Conservation (phyloP, 805 yeast genomes). For the Zygoascus flipseniorum region DNA sequence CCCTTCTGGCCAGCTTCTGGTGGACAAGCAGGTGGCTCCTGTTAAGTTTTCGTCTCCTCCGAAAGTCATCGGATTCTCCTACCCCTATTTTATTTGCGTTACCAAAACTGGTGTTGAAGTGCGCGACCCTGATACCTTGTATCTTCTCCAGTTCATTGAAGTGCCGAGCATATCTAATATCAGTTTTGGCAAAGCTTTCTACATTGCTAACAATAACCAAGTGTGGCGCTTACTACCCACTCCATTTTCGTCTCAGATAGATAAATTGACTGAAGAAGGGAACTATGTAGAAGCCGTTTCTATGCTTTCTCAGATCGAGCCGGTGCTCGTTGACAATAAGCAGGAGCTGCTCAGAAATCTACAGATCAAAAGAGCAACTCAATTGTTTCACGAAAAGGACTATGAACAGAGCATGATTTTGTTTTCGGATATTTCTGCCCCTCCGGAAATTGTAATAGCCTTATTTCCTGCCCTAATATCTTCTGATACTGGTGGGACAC, state of each 20-base stretch:
- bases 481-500: not conserved
- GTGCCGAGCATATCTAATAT: conserved; percentile 18
- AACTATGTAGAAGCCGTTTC: conserved; percentile 38
- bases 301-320: conserved; percentile 30
- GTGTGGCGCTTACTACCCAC: conserved; percentile 24
- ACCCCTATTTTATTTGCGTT: conserved; percentile 34
- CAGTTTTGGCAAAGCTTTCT: conserved; percentile 23
- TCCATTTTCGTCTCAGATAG: conserved; percentile 30
- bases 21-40: not conserved
- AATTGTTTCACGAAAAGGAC: conserved; percentile 25
- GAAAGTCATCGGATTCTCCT: conserved; percentile 26
- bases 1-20: conserved; percentile 10
- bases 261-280: conserved; percentile 23
- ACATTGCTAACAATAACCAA: conserved; percentile 24
- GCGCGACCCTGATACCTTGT: conserved; percentile 31
- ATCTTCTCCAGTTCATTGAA: conserved; percentile 29
- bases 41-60: conserved; percentile 15
- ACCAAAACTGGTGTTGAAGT: conserved; percentile 29
- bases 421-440: conserved; percentile 49
- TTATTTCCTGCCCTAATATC: conserved; percentile 34
- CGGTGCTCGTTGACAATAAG: conserved; percentile 23
- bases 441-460: conserved; percentile 45
- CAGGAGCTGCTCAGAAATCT: conserved; percentile 35
- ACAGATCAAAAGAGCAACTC: conserved; percentile 34
- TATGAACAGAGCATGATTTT: conserved; percentile 34